Evolutionary conservation across 2,329 filamentous ascomycete genomes (phyloP).

Genomic region (Neocucurbitaria cava): DNA sequence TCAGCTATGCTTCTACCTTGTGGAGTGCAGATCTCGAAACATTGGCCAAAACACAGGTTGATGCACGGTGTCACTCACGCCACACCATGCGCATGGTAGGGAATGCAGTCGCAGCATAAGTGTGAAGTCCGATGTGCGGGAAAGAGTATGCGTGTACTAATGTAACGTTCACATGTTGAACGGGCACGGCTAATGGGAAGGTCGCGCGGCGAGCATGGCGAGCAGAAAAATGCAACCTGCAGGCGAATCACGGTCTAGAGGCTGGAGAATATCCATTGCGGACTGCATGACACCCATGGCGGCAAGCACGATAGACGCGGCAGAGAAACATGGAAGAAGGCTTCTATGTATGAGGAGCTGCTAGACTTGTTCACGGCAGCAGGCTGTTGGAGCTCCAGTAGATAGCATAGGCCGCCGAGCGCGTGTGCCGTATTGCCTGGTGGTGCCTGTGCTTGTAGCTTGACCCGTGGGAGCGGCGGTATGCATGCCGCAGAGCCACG

Average conservation of each 20-base stretch:
- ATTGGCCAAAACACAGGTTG: constrained; percentile 11
- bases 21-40: constrained; percentile 3
- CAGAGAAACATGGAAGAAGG: not conserved
- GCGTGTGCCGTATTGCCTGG: not conserved
- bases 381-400: not conserved
- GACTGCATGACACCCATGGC: constrained; percentile 2
- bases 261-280: constrained; percentile 4
- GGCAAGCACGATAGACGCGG: not conserved
- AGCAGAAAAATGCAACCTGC: constrained; percentile 20
- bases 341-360: not conserved
- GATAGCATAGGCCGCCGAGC: not conserved
- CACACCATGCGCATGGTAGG: constrained; percentile 7
- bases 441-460: constrained; percentile 6
- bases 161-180: constrained; percentile 8
- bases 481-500: constrained; percentile 8
- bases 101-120: not conserved
- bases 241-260: constrained; percentile 25
- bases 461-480: constrained; percentile 5
- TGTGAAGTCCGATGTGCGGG: constrained; percentile 9
- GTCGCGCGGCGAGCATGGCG: constrained; percentile 19
- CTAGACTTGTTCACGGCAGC: not conserved
- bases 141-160: constrained; percentile 3
- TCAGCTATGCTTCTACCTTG: not conserved
- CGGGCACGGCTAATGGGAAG: constrained; percentile 19
- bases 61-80: constrained; percentile 7